Conservation (phyloP, 1,139 yeast species). For the Kodamaea sp. region DNA sequence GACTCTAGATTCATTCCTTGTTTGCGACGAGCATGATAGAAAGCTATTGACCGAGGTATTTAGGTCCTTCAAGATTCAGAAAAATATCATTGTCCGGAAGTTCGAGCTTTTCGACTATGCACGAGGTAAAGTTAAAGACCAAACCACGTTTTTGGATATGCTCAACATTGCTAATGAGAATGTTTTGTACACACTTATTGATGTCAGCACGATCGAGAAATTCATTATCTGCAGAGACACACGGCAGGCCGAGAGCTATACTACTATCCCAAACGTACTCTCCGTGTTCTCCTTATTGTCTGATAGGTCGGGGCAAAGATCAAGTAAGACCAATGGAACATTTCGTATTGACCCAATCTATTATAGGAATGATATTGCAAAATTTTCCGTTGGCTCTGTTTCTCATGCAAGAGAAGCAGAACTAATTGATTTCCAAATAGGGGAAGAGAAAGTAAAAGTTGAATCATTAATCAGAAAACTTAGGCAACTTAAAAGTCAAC, state of each 20-base stretch:
- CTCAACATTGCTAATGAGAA: slow-evolving; percentile 56
- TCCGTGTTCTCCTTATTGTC: slow-evolving; percentile 49
- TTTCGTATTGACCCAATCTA: slow-evolving; percentile 62
- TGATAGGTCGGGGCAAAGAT: slow-evolving; percentile 43
- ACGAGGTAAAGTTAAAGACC: slow-evolving; percentile 27
- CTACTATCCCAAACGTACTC: slow-evolving; percentile 38
- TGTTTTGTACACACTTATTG: slow-evolving; percentile 65
- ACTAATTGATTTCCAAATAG: slow-evolving; percentile 8
- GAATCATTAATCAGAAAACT: slow-evolving; percentile 20
- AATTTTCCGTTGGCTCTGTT: slow-evolving; percentile 25
- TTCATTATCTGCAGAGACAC: slow-evolving; percentile 54
- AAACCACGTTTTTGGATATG: slow-evolving; percentile 59
- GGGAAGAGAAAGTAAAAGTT: slow-evolving; percentile 16
- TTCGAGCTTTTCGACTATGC: slow-evolving; percentile 58
- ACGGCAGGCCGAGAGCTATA: slow-evolving; percentile 49
- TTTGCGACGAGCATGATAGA: slow-evolving; percentile 64
- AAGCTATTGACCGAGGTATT: slow-evolving; percentile 47
- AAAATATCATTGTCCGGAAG: slow-evolving; percentile 53
- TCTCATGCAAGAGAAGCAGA: slow-evolving; percentile 15
- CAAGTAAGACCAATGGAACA: slow-evolving; percentile 38
- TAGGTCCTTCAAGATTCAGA: slow-evolving; percentile 23
- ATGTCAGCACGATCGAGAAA: slow-evolving; percentile 60
- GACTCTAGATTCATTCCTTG: slow-evolving; percentile 65
- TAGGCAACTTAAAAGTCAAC: slow-evolving; percentile 11
- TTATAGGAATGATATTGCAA: slow-evolving; percentile 33